phyloP scores from a whole-genome alignment of 768 basidiomycete genomes.

The Hypholoma fasciculare region DNA sequence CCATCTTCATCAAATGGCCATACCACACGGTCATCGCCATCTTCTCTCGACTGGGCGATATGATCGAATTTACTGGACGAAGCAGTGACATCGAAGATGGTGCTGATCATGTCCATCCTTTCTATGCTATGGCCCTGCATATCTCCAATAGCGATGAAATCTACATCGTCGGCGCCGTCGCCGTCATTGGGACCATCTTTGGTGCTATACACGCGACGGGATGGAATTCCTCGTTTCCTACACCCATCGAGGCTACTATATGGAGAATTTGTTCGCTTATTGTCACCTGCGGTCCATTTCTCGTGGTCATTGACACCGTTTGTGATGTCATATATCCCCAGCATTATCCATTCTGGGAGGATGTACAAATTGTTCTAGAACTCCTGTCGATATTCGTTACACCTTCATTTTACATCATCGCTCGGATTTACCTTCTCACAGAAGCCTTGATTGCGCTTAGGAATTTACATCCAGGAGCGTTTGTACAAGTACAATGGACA shows the following conservation, averaged over 20 bases:
- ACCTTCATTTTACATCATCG: constrained; percentile 6
- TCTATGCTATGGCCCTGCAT: not conserved
- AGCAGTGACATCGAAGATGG: constrained; percentile 3
- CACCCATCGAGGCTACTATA: not conserved
- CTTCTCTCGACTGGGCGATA: constrained; percentile 5
- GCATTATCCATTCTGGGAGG: constrained; percentile 3
- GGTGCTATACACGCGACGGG: constrained; percentile 11
- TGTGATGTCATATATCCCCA: not conserved
- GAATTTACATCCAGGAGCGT: not conserved
- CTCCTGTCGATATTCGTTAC: not conserved
- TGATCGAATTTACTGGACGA: constrained; percentile 4
- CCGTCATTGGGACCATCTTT: constrained; percentile 10
- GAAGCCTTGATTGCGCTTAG: constrained; percentile 7
- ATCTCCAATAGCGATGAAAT: no score
- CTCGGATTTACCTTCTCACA: constrained; percentile 4
- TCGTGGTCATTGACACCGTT: not conserved
- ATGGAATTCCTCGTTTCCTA: constrained; percentile 10
- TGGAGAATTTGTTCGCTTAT: constrained; percentile 5
- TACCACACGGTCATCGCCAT: not conserved
- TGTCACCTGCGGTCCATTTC: constrained; percentile 3
- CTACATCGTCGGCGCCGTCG: not conserved
- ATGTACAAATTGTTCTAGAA: not conserved
- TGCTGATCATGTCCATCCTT: not conserved
- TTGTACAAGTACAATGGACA: constrained; percentile 10
- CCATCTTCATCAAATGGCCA: not conserved